Evolutionary conservation across 1,284 basidiomycete species (phyloP).

Genomic region (Agroathelia rolfsii): DNA sequence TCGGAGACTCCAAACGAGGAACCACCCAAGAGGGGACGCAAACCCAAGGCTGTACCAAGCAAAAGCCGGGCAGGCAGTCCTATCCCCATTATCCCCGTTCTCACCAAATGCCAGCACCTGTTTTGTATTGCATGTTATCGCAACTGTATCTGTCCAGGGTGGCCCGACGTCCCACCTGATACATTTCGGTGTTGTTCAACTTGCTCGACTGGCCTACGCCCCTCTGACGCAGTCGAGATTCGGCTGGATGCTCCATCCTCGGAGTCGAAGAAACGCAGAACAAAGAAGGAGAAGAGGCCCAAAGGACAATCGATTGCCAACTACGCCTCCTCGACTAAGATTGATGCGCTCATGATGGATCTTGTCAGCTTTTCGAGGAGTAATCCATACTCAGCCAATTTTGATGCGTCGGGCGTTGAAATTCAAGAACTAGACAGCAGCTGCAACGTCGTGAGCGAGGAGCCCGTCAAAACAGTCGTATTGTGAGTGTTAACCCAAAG

Average conservation of each 20-base stretch:
- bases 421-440: conserved; percentile 66
- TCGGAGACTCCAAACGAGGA: conserved; percentile 39
- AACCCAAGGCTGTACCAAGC: conserved; percentile 54
- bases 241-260: conserved; percentile 37
- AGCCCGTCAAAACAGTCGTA: conserved; percentile 78
- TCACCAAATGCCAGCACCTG: conserved; percentile 92
- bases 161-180: conserved; percentile 61
- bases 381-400: conserved; percentile 82
- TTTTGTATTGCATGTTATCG: conserved; percentile 83
- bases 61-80: conserved; percentile 66
- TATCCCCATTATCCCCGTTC: conserved; percentile 43
- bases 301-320: conserved; percentile 48
- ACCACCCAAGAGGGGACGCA: conserved; percentile 51
- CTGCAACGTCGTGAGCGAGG: conserved; percentile 61
- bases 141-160: conserved; percentile 62
- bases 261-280: conserved; percentile 51
- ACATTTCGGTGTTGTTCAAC: conserved; percentile 57
- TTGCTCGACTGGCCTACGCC: conserved; percentile 58
- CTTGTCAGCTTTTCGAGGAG: conserved; percentile 65
- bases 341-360: conserved; percentile 69
- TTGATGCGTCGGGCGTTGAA: conserved; percentile 61
- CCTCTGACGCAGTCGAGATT: conserved; percentile 70
- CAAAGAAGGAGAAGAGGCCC: conserved; percentile 61
- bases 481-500: conserved; percentile 51
- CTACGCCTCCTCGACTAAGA: conserved; percentile 77